Base-by-base conservation (phyloP, 495 filamentous ascomycete species). In the Xylaria castorea region DNA sequence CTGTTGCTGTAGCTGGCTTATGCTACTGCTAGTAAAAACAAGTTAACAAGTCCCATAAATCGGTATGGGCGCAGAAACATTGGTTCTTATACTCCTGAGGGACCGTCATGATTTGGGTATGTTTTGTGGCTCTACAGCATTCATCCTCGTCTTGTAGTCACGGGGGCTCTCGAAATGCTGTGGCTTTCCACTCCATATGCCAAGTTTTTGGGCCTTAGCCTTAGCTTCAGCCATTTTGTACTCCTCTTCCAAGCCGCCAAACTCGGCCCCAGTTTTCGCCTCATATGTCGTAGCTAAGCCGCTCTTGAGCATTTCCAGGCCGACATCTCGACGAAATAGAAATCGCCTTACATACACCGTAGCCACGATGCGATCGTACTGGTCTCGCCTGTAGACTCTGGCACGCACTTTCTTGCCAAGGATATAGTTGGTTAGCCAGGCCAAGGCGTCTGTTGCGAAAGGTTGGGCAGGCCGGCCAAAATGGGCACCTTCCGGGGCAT, bases 211-310 rank as follows among this genome's bases (percentile, higher is more conserved):
- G 74, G 76, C 77, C 85, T 90, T 93, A 3, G 97, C 95, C 82
- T 82, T 81, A 78, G 78, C 86, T 82, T 98, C 94, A 1, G 91
- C 91, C 25, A 81, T 83, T 72, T 90, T 84, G 80, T 97, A 98
- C 68, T 85, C 85, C 67, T 84, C 82, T 72, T 90, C 87, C 68
- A 86, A 79, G 4, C 89, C 88, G 5, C 96, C 96, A 83, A 96
- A 99, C 80, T 98, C 96, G 2, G 90, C 90, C 9, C 94, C 94
- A 12, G 82, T 87, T 82, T 95, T 97, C 27, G 92, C 95, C 80
- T 98, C 96, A 78, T 97, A 99, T 5, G 97, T 91, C 0, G 92
- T 95, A 22, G 95, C 97, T 74, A 96, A 80, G 3, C 96, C 96
- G 34, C 81, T 85, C 81, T 87, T 91, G 73, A 99, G 79, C 94